Conservation (phyloP, 257 asterid genomes). For the Ocimum tenuiflorum region DNA sequence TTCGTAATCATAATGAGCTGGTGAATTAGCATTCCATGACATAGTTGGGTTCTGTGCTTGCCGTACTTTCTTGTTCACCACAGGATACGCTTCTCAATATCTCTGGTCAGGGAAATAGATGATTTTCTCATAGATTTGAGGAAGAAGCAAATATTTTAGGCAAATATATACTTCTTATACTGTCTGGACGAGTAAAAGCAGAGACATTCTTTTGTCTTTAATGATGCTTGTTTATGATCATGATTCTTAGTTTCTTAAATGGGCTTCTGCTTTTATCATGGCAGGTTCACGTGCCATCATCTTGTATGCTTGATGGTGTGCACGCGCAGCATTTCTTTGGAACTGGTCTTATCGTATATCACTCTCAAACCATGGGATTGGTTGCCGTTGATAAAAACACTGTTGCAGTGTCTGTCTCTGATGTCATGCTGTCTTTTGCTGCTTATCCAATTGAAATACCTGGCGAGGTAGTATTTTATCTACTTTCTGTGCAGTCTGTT, state of each 20-base stretch:
- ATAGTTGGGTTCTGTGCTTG: neutral
- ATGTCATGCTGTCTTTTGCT: conserved; percentile 96
- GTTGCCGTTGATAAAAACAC: conserved; percentile 97
- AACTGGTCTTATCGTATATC: conserved; percentile 83
- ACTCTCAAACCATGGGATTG: conserved; percentile 84
- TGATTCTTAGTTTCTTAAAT: conserved; percentile 9
- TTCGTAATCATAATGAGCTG: neutral
- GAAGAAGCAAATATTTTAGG: conserved; percentile 3
- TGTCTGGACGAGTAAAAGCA: neutral
- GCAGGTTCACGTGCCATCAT: conserved; percentile 98
- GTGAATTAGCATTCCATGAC: neutral
- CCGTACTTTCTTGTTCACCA: neutral
- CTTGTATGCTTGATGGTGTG: conserved; percentile 98
- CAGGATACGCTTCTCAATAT: conserved; percentile 3
- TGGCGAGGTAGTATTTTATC: conserved; percentile 65
- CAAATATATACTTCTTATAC: neutral
- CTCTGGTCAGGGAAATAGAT: conserved; percentile 8
- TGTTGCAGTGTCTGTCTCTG: conserved; percentile 91
- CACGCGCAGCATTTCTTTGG: conserved; percentile 98
- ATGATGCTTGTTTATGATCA: conserved; percentile 7
- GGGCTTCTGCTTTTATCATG: conserved; percentile 14
- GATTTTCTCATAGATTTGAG: neutral
- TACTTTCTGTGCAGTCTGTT: conserved; percentile 15
- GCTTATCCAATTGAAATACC: conserved; percentile 98
- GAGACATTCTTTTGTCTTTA: neutral